Evolutionary conservation across 2,329 filamentous ascomycete genomes (phyloP), one percentile per base, ranked within the genome.

Genomic region (Aureobasidium subglaciale): DNA sequence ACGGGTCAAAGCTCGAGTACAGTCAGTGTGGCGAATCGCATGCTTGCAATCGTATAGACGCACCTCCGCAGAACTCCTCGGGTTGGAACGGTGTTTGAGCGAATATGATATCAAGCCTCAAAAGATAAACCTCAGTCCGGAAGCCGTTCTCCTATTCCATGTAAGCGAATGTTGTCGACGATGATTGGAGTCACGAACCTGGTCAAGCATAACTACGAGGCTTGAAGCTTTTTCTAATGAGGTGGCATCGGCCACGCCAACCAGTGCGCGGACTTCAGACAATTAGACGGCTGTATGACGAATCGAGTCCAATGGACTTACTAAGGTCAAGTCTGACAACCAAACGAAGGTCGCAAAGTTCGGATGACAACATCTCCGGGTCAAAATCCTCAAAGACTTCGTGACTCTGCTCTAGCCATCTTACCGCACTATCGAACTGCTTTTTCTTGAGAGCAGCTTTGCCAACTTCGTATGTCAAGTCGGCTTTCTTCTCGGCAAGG

Each of bases 371-470:
- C 16, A 72, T 69, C 20, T 83, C 79, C 0, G 81, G 63, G 8
- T 80, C 75, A 55, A 82, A 80, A 18, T 65, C 63, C 49, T 79
- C 77, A 24, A 91, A 73, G 25, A 84, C 64, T 10, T 82, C 73
- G 46, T 81, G 76, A 2, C 88, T 84, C 60, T 87, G 79, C 55
- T 85, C 78, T 0, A 95, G 72, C 93, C 92, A 97, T 63, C 79
- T 83, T 1, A 78, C 67, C 0, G 88, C 86, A 41, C 78, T 65
- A 1, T 71, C 63, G 59, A 77, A 77, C 50, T 86, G 76, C 7
- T 75, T 71, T 50, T 78, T 79, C 3, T 65, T 67, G 2, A 82
- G 67, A 13, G 85, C 69, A 13, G 77, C 76, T 45, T 78, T 82
- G 3, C 90, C 90, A 37, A 95, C 87, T 58, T 86, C 83, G 60